Evolutionary conservation across 2,329 filamentous ascomycete genomes (phyloP), one percentile per base, ranked within the genome.

Genomic region (Chrysosporium keratinophilum): DNA sequence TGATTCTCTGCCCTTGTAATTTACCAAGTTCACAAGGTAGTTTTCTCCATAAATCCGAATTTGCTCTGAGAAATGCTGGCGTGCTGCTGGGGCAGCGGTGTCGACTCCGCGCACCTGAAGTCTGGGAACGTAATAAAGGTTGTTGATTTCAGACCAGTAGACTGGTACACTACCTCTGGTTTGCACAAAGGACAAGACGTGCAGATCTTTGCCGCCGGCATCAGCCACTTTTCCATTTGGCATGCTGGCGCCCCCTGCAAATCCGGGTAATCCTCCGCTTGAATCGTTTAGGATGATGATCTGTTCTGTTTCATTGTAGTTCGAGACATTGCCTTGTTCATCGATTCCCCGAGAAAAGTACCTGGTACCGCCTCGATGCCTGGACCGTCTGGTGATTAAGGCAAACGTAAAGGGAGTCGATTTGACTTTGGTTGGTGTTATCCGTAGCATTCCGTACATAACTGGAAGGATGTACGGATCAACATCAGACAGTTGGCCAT

Each of bases 251-350:
- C 84, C 85, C 51, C 87, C 86, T 48, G 85, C 85, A 69, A 87
- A 95, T 5, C 89, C 90, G 40, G 87, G 83, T 42, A 93, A 72
- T 0, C 85, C 85, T 54, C 82, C 82, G 2, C 78, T 78, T 46
- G 80, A 78, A 69, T 97, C 93, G 63, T 97, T 97, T 61, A 97
- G 71, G 37, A 98, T 82, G 57, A 95, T 78, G 34, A 93, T 77
- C 67, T 98, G 93, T 67, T 98, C 93, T 0, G 93, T 97, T 76
- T 98, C 93, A 67, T 98, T 98, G 78, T 91, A 98, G 69, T 98
- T 98, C 60, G 93, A 88, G n/a, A 93, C 93, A 67, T 97, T 83
- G 20, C 93, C 93, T 57, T 93, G 78, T 60, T 95, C 90, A 65
- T 98, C 91, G 45, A 97, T 82, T 50, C 93, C 93, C 59, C 93